Conservation (phyloP, 257 asterid species). For the Fraxinus americana region DNA sequence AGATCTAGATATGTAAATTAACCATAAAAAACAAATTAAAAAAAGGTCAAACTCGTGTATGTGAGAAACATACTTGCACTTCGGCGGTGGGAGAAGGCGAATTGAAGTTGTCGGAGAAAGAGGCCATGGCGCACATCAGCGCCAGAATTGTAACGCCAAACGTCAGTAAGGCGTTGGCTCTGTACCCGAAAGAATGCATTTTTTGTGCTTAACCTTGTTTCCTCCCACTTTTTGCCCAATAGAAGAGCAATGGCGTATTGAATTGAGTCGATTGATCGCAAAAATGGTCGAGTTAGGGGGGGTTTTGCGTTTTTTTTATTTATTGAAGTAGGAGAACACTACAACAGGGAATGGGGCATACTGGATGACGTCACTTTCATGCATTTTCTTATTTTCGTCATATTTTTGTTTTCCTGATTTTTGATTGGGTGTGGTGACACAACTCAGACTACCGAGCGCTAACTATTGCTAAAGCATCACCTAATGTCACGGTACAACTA, state of each 20-base stretch:
- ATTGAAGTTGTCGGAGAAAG: slow-evolving; percentile 84
- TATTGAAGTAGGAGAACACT: neutral
- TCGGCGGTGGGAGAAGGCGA: slow-evolving; percentile 67
- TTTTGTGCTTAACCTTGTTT: slow-evolving; percentile 7
- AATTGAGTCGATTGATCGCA: neutral
- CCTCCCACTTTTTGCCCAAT: neutral
- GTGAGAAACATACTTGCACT: slow-evolving; percentile 54
- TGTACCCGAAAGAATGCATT: slow-evolving; percentile 76
- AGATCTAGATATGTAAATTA: neutral
- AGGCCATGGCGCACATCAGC: slow-evolving; percentile 81
- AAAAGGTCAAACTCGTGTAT: neutral
- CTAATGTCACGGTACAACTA: too few species aligned
- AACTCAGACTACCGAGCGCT: too few species aligned
- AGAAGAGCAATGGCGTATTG: neutral
- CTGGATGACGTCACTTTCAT: neutral
- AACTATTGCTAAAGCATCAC: too few species aligned
- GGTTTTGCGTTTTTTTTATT: neutral
- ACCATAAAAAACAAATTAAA: neutral
- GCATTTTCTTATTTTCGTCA: neutral
- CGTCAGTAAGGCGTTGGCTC: slow-evolving; percentile 84
- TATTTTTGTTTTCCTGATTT: neutral
- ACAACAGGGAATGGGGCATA: neutral
- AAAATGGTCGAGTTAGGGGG: neutral
- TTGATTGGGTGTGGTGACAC: neutral
- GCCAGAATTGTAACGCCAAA: slow-evolving; percentile 86